Evolutionary conservation across 768 basidiomycete genomes (phyloP), one percentile per base, ranked within the genome.

Genomic region (Lanmaoa rubissima): DNA sequence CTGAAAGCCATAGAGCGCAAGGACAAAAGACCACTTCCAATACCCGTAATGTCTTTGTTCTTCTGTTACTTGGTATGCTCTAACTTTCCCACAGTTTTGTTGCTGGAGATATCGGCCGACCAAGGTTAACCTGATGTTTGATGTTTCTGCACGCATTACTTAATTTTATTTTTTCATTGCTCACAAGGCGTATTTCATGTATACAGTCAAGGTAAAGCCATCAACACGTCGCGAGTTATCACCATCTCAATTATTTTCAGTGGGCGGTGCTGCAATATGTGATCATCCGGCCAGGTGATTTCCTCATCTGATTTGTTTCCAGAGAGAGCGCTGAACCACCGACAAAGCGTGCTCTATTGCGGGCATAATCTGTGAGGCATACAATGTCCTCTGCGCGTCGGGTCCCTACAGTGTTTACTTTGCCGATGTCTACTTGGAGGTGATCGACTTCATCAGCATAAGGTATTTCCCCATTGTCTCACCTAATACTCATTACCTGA

Each of bases 191-290:
- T 93, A 95, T 73, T 96, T 96, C 69, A 90, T 95, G 85, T 87
- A 92, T 65, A 86, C 90, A 11, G 73, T 92, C 68, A 92, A 92
- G 77, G 92, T 87, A 61, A 7, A 73, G 28, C 19, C 4, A 6
- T 50, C 19, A n/a, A 45, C n/a, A 9, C 38, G 28, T 45, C 14
- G 8, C 13, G 9, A 51, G 13, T 39, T 28, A n/a, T 19, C 28
- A 11, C 19, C 17, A 56, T 40, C n/a, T 50, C 32, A 56, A 36
- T 21, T 24, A 24, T 56, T 42, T 53, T 19, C 48, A 92, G 83
- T 95, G 92, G 91, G 78, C 82, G 40, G 93, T 96, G 8, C 74
- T 97, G 57, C 94, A 97, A 81, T 96, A 94, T 68, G 85, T 90
- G 24, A 82, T 93, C 55, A 74, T 94, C 42, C 79, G 89, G 52